Base-by-base conservation (phyloP, 2,329 filamentous ascomycete species). In the Xylariaceae sp. region DNA sequence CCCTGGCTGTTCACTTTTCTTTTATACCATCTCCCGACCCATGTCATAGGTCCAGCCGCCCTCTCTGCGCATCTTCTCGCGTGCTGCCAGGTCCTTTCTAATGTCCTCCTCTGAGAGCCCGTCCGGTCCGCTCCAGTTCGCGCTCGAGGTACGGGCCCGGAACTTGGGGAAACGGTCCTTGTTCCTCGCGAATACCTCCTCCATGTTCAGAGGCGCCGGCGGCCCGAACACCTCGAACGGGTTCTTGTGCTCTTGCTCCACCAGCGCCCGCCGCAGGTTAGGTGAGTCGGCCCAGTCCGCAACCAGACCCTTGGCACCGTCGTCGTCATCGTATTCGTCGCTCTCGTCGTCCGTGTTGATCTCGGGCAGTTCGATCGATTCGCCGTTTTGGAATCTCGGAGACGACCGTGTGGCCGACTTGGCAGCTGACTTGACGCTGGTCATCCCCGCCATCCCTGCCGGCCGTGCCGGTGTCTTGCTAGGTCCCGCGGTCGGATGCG, bases 281-380 rank as follows among this genome's bases (percentile, higher is more conserved):
- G 90, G 89, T 3, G 87, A 87, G 56, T 95, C 84, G 4, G 88
- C 88, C 92, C 92, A 98, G 6, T 79, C 77, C 2, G 88, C 85
- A 12, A 87, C 76, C 38, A 86, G 80, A 33, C 73, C 62, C 33
- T 67, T 67, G 23, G 73, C 73, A 23, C 73, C 73, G 23, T 67
- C 67, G 11, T 78, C 76, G 28, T 83, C 77, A 5, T 90, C 85
- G 35, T 90, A 6, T 6, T 90, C 85, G 43, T 94, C 41, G 29
- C 46, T 87, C 54, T 95, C 89, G 19, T 88, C 88, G 59, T 98
- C 94, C 1, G 92, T 97, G 48, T 88, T 81, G 52, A 98, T 97
- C 52, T 98, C 92, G 0, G 92, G 90, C 3, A 98, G 77, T 50
- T 92, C 84, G 54, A 98, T 96, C 36, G 76, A 78, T 43, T 98